These are phyloP conservation scores for Bremia lactucae DNA, from an alignment of 352 stramenopile genomes.

Conservation along the genomic window DNA sequence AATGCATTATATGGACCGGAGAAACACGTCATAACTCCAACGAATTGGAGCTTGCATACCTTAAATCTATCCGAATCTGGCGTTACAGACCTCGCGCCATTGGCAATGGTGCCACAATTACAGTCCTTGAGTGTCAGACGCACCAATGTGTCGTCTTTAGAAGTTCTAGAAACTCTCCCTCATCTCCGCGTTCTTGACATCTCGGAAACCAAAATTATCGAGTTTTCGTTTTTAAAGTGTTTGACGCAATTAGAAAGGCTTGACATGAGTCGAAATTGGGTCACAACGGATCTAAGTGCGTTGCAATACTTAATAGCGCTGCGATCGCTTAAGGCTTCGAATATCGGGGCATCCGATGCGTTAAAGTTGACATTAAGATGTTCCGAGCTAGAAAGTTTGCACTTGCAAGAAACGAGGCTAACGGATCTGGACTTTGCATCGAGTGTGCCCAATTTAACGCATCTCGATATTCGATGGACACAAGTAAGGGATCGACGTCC, in stretches of 20 bases:
- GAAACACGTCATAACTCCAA: background rate
- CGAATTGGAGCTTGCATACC: slow-evolving; percentile 6
- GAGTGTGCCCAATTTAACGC: slow-evolving; percentile 12
- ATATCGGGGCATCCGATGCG: slow-evolving; percentile 23
- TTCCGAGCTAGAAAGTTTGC: slow-evolving; percentile 20
- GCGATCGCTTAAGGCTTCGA: slow-evolving; percentile 25
- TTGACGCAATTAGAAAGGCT: slow-evolving; percentile 22
- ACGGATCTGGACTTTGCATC: slow-evolving; percentile 26
- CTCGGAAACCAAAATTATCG: slow-evolving; percentile 29
- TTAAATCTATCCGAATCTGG: slow-evolving; percentile 29
- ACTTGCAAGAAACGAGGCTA: slow-evolving; percentile 35
- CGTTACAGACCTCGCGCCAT: slow-evolving; percentile 20
- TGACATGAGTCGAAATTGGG: slow-evolving; percentile 40
- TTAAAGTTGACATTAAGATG: slow-evolving; percentile 23
- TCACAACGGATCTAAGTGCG: slow-evolving; percentile 20
- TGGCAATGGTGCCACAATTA: slow-evolving; percentile 18
- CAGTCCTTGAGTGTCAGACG: slow-evolving; percentile 25
- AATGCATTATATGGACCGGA: background rate
- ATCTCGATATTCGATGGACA: slow-evolving; percentile 37
- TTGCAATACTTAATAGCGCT: slow-evolving; percentile 21
- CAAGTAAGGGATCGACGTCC: slow-evolving; percentile 25
- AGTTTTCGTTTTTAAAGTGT: slow-evolving; percentile 20
- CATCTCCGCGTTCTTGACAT: slow-evolving; percentile 28
- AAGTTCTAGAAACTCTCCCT: slow-evolving; percentile 17
- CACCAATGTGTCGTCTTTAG: slow-evolving; percentile 24